Evolutionary conservation across 352 stramenopile genomes (phyloP).

Genomic region (Thalassiosira mediterranea): DNA sequence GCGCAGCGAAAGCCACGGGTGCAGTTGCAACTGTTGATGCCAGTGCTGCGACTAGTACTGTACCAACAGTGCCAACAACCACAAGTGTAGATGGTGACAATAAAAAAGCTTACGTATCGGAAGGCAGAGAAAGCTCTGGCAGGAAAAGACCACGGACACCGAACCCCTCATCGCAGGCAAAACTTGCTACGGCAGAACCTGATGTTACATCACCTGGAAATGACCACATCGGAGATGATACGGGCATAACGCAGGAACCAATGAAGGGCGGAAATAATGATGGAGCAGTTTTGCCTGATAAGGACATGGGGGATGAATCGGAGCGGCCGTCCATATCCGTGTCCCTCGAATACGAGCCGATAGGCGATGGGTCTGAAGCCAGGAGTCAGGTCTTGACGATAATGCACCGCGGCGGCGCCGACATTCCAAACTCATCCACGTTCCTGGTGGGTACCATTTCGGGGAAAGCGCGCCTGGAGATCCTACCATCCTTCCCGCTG

Average conservation of each 20-base stretch:
- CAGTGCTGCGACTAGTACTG: too few species aligned
- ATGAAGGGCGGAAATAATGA: neutral
- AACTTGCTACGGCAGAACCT: too few species aligned
- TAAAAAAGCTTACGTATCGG: too few species aligned
- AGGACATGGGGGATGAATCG: neutral
- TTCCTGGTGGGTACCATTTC: slow-evolving; percentile 35
- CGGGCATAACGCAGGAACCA: neutral
- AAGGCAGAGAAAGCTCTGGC: too few species aligned
- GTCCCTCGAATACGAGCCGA: slow-evolving; percentile 38
- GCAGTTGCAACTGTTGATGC: too few species aligned
- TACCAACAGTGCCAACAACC: too few species aligned
- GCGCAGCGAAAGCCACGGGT: too few species aligned
- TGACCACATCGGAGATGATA: too few species aligned
- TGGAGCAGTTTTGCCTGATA: neutral
- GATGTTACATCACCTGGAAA: too few species aligned
- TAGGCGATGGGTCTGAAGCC: slow-evolving; percentile 1
- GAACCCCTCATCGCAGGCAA: too few species aligned
- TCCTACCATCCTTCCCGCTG: slow-evolving; percentile 1
- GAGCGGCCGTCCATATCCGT: slow-evolving; percentile 5
- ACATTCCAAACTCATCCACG: neutral
- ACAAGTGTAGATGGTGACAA: too few species aligned
- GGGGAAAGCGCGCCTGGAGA: slow-evolving; percentile 29
- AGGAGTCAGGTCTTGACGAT: slow-evolving; percentile 36
- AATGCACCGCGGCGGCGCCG: neutral
- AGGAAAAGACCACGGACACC: too few species aligned